Conservation (phyloP, 1,284 basidiomycete genomes). For the Tetrapyrgos nigripes region DNA sequence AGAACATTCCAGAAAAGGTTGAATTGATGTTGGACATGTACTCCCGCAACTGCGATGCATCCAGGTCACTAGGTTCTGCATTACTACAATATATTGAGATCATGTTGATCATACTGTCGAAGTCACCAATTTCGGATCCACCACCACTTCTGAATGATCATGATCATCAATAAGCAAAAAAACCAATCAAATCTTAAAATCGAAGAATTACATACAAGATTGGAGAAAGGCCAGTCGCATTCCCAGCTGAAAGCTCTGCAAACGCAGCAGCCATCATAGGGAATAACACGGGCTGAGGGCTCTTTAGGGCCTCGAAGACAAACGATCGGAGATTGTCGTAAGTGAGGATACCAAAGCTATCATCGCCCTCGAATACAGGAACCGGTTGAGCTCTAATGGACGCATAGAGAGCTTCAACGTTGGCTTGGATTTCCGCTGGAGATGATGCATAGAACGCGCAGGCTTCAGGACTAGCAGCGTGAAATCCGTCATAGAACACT, state of each 20-base stretch:
- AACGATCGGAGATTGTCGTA: conserved; percentile 29
- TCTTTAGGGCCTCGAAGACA: conserved; percentile 41
- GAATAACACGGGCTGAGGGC: conserved; percentile 44
- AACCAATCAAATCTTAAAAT: neutral
- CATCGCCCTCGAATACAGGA: neutral
- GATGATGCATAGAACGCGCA: conserved; percentile 46
- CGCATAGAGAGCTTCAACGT: neutral
- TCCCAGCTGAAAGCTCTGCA: conserved; percentile 42
- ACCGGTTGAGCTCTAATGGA: neutral
- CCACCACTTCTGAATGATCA: neutral
- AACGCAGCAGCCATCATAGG: conserved; percentile 42
- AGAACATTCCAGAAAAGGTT: neutral
- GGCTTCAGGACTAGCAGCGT: conserved; percentile 39
- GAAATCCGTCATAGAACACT: conserved; percentile 43
- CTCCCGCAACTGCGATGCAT: neutral
- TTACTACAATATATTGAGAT: neutral
- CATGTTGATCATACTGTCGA: neutral
- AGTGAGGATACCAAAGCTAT: neutral
- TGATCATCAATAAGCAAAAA: neutral
- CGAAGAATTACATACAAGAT: conserved; percentile 19
- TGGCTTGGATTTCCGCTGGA: conserved; percentile 29
- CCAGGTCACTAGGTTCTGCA: neutral
- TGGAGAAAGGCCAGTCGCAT: conserved; percentile 37
- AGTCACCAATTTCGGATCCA: conserved; percentile 1
- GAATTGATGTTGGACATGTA: conserved; percentile 1